Percentiles rank a stretch among this genome's conserved stretches.
phyloP scores from a whole-genome alignment of 352 stramenopile genomes.

The Globisporangium lucens region DNA sequence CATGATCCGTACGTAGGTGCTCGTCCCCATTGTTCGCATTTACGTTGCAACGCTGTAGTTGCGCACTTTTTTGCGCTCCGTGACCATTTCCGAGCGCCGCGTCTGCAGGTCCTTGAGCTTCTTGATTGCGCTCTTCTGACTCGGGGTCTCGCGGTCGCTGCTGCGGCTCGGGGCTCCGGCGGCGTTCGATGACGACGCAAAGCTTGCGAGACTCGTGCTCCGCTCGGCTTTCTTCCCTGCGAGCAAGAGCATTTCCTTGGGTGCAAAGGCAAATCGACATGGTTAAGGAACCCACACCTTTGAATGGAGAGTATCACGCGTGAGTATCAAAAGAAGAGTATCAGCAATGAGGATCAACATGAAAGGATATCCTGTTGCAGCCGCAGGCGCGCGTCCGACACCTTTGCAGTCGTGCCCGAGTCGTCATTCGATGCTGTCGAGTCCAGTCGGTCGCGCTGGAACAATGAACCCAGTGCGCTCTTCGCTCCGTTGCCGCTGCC shows the following conservation, averaged over 20 bases:
- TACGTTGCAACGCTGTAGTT: conserved; percentile 68
- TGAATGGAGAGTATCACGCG: neutral
- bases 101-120: conserved; percentile 73
- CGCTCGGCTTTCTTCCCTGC: conserved; percentile 53
- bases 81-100: conserved; percentile 71
- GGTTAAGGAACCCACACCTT: conserved; percentile 13
- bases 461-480: conserved; percentile 31
- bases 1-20: neutral
- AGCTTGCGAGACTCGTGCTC: conserved; percentile 35
- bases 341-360: neutral
- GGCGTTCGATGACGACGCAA: conserved; percentile 10
- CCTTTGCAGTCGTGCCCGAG: conserved; percentile 24
- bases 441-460: conserved; percentile 29
- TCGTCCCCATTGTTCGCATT: neutral
- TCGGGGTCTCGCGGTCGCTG: conserved; percentile 58
- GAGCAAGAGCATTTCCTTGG: conserved; percentile 69
- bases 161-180: conserved; percentile 12
- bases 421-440: conserved; percentile 14
- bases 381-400: conserved; percentile 58
- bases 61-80: conserved; percentile 72
- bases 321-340: neutral
- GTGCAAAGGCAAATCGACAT: conserved; percentile 3
- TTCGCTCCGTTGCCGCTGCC: neutral
- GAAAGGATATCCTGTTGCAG: conserved; percentile 56
- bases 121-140: conserved; percentile 55